phyloP scores from a whole-genome alignment of 129 eudicot species.

The Smallanthus sonchifolius region DNA sequence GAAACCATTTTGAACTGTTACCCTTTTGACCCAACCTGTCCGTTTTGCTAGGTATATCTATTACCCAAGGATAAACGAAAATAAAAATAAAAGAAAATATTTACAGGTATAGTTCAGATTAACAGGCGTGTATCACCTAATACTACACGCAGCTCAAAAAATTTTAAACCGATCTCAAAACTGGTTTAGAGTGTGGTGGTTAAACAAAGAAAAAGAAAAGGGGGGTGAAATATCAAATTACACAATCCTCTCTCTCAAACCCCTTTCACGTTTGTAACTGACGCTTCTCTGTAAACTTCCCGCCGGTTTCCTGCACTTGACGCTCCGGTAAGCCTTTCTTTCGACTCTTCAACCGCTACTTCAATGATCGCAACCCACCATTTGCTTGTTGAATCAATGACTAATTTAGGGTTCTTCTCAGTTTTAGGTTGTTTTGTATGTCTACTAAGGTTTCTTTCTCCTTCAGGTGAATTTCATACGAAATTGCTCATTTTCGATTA shows the following conservation, averaged over 20 bases:
- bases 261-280: slow-evolving; percentile 35
- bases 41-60: too few species aligned
- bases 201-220: too few species aligned
- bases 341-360: not conserved
- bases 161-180: too few species aligned
- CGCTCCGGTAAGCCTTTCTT: slow-evolving; percentile 33
- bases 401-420: slow-evolving; percentile 20
- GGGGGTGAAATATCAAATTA: too few species aligned
- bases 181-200: too few species aligned
- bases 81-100: too few species aligned
- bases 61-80: too few species aligned
- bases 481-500: slow-evolving; percentile 1
- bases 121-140: too few species aligned
- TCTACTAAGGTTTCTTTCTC: slow-evolving; percentile 9
- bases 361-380: slow-evolving; percentile 10
- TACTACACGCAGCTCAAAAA: too few species aligned
- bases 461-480: slow-evolving; percentile 21
- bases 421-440: not conserved
- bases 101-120: too few species aligned
- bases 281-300: slow-evolving; percentile 27
- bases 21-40: too few species aligned
- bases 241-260: not conserved
- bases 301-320: slow-evolving; percentile 23
- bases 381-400: slow-evolving; percentile 9
- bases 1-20: too few species aligned